phyloP scores from a whole-genome alignment of 805 yeast genomes.

The Zygoascus tannicola region DNA sequence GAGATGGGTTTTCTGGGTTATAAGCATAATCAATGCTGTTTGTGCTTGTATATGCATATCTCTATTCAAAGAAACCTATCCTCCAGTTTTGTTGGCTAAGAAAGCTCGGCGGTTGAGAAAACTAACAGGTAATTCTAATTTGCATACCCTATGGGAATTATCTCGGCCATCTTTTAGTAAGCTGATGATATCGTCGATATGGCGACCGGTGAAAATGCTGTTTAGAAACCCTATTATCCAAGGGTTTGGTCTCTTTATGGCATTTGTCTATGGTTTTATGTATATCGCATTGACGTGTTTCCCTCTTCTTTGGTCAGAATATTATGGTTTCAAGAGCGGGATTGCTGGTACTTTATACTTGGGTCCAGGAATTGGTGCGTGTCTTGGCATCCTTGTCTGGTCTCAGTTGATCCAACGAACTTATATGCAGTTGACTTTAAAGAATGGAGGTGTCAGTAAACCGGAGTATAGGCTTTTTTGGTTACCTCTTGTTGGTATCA shows the following conservation, averaged over 20 bases:
- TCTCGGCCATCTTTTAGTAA: conserved; percentile 17
- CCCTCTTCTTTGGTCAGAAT: conserved; percentile 41
- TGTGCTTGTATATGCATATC: conserved; percentile 37
- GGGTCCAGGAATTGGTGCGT: conserved; percentile 47
- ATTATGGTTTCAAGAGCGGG: conserved; percentile 41
- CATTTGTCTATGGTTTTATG: conserved; percentile 57
- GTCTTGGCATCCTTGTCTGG: conserved; percentile 42
- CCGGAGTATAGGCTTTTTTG: conserved; percentile 56
- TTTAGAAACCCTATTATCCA: conserved; percentile 54
- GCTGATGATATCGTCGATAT: conserved; percentile 35
- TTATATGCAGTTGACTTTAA: conserved; percentile 31
- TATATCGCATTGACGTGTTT: conserved; percentile 54
- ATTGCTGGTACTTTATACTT: conserved; percentile 51
- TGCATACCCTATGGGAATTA: conserved; percentile 51
- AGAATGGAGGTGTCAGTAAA: conserved; percentile 44
- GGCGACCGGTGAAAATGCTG: conserved; percentile 47
- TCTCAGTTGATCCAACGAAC: conserved; percentile 36
- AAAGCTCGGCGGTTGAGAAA: conserved; percentile 42
- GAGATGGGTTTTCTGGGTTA: conserved; percentile 57
- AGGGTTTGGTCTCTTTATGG: conserved; percentile 55
- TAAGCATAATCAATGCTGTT: conserved; percentile 45
- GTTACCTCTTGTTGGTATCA: conserved; percentile 40
- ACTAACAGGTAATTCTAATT: conserved; percentile 44
- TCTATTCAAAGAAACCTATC: conserved; percentile 48
- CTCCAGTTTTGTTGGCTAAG: conserved; percentile 41